Evolutionary conservation across 2,329 filamentous ascomycete genomes (phyloP).

Genomic region (Tolypocladium pustulatum): DNA sequence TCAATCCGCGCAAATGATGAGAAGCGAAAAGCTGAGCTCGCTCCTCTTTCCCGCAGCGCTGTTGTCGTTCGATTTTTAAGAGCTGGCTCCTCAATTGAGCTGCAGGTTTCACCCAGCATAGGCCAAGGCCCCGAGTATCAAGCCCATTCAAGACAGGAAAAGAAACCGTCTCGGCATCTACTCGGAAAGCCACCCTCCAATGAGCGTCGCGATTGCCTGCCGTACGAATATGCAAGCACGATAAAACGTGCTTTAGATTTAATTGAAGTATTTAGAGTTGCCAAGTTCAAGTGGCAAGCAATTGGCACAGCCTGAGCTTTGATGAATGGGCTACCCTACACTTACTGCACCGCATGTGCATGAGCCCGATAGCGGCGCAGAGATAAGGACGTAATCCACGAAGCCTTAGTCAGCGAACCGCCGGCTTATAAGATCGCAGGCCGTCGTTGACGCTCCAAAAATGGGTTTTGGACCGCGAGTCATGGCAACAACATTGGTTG

Average conservation of each 20-base stretch:
- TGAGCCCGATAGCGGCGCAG: background rate
- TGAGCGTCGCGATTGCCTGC: background rate
- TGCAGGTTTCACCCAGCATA: background rate
- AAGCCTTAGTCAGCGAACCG: background rate
- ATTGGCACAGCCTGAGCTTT: background rate
- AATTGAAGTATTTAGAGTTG: background rate
- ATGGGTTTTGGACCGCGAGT: background rate
- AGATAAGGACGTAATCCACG: no score
- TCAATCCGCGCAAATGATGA: background rate
- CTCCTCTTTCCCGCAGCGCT: background rate
- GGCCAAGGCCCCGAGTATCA: background rate
- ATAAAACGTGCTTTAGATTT: background rate
- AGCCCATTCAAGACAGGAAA: background rate
- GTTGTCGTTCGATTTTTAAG: background rate
- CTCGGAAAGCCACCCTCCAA: background rate
- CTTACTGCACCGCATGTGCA: no score
- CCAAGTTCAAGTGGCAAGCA: background rate
- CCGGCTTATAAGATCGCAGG: no score
- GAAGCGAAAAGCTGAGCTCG: background rate
- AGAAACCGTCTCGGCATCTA: background rate
- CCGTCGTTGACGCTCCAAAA: background rate
- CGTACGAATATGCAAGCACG: background rate
- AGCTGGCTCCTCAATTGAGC: background rate
- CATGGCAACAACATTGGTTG: background rate
- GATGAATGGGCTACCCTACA: background rate